Base-by-base conservation (phyloP, 371 early-diverging fungal species). In the Mucor saturninus region DNA sequence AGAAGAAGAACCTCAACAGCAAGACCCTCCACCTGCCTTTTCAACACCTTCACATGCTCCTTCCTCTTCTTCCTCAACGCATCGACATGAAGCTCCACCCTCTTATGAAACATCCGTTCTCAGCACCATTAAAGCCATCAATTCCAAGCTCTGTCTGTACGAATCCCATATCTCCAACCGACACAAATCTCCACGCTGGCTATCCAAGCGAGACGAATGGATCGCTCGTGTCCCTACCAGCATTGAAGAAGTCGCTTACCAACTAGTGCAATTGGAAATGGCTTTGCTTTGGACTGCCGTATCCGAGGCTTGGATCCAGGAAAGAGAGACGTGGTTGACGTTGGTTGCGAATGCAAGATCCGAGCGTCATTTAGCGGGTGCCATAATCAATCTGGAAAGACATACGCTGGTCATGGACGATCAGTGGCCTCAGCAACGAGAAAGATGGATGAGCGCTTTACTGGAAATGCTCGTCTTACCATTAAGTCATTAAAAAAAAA, bases 111-210 rank as follows among this genome's bases (percentile, higher is more conserved):
- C 77, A 11, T 81, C 82, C 0, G 69, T 81, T 0, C 35, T 73
- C 6, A 71, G 79, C n/a, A 81, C 68, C 26, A 79, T 81, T 21
- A 67, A 71, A 43, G 46, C 70, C 2, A 45, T 81, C 35, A 79
- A 74, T 15, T 56, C 62, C 30, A 71, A 75, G 9, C 32, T 81
- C 14, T 60, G 70, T 11, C 15, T 66, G 11, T 81, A 71, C 32
- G 82, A 81, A 61, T 59, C 72, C 2, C 77, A 81, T 64, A 79
- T 81, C 31, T 61, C 71, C 8, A 74, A 75, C 54, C 65, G 79
- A 30, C 77, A 81, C 48, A 81, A 81, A 65, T 76, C 78, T 15
- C 81, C 82, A 5, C 73, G 75, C 37, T 81, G 82, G 82, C 29
- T 79, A 35, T 58, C 79, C 3, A 65, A 71, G 28, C 54, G 82